These are phyloP conservation scores for Pythium scleroteichum DNA, from an alignment of 352 stramenopile genomes.

Conservation along the genomic window DNA sequence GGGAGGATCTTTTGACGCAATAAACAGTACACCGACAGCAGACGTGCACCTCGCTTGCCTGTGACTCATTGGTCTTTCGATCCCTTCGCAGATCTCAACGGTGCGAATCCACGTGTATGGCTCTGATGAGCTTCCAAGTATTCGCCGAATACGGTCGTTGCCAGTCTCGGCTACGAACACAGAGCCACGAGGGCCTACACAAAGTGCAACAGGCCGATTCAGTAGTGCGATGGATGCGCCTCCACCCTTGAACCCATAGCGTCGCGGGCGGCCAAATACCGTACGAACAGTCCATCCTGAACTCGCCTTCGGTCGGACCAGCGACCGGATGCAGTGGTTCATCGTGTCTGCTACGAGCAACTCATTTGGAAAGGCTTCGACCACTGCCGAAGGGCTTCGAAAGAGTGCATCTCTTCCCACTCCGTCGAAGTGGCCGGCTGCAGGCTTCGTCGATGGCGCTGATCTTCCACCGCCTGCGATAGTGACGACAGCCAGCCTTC, in stretches of 20 bases:
- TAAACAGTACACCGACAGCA: too few species aligned
- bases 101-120: background rate
- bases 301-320: constrained; percentile 6
- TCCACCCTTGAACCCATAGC: background rate
- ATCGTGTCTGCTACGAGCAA: constrained; percentile 56
- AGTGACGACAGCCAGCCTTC: constrained; percentile 6
- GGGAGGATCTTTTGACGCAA: too few species aligned
- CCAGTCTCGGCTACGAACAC: constrained; percentile 2
- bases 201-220: background rate
- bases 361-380: constrained; percentile 32
- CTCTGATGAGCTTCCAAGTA: background rate
- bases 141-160: constrained; percentile 3
- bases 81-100: background rate
- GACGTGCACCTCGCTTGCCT: too few species aligned
- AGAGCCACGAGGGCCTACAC: background rate
- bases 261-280: constrained; percentile 3
- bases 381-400: constrained; percentile 37
- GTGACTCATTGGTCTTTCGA: background rate
- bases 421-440: constrained; percentile 1
- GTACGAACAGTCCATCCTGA: background rate
- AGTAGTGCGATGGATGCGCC: background rate
- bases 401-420: constrained; percentile 34
- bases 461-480: background rate
- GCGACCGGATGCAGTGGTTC: constrained; percentile 56
- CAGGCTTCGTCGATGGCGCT: background rate